Percentiles rank a stretch among this genome's conserved stretches.
Conservation (phyloP, 2,329 filamentous ascomycete genomes). For the Chrysoporthe cubensis region DNA sequence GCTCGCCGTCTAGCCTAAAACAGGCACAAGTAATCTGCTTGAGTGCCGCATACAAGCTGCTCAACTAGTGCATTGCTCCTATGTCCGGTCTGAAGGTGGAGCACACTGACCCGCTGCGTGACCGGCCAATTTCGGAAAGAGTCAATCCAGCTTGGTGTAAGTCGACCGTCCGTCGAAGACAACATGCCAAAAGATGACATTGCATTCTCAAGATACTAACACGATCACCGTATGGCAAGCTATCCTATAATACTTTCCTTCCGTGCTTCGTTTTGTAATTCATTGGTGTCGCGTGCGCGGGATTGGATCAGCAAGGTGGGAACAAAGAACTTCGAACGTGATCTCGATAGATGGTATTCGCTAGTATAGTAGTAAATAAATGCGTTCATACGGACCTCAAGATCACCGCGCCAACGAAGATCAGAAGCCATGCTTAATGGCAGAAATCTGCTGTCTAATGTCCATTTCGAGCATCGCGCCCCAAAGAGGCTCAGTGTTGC, state of each 20-base stretch:
- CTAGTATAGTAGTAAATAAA: not conserved
- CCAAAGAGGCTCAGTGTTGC: not conserved
- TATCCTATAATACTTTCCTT: not conserved
- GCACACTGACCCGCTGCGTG: too few species aligned
- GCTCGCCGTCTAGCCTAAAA: too few species aligned
- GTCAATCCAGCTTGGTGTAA: too few species aligned
- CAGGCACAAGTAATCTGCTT: too few species aligned
- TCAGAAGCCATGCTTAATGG: not conserved
- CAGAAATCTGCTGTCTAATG: not conserved
- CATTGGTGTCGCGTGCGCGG: not conserved
- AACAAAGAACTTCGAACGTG: not conserved
- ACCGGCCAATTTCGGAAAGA: too few species aligned
- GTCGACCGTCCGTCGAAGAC: too few species aligned
- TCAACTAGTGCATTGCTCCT: too few species aligned
- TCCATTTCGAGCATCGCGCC: not conserved
- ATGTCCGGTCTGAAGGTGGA: too few species aligned
- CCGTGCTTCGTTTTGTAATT: not conserved
- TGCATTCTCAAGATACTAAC: not conserved
- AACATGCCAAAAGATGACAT: too few species aligned
- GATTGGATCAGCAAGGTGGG: not conserved
- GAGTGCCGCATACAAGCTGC: too few species aligned
- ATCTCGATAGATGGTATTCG: not conserved
- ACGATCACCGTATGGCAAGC: not conserved
- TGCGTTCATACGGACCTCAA: too few species aligned
- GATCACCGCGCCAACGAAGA: not conserved